Evolutionary conservation across 441 rosid species (phyloP), one percentile per base, ranked within the genome.

Genomic region (Lagerstroemia fauriei): DNA sequence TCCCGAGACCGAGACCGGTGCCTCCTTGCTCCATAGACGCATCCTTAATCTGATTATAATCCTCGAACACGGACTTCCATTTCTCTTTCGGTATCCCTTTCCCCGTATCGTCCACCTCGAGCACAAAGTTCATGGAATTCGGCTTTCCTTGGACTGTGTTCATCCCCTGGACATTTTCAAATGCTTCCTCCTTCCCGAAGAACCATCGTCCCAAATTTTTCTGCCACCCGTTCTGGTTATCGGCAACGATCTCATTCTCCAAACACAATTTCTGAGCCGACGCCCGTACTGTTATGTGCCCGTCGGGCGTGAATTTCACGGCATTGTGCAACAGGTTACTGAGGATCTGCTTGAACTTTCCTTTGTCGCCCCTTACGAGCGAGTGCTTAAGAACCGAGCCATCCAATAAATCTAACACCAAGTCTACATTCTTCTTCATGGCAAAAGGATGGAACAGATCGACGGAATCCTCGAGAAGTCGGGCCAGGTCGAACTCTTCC

Each of bases 1-100:
- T n/a, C n/a, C 98, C 98, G n/a, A 92, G 99, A 66, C 98, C 98
- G 83, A 94, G 85, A 74, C 97, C 98, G 29, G 97, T 95, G 84
- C 97, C 99, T 83, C 87, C 91, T 83, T 88, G 88, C 65, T 90
- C 94, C 65, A 50, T 81, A 81, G 87, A 87, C 51, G 92, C 89
- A 85, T 92, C 98, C 83, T 90, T 89, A 76, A 93, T 95, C 78
- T 95, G 99, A 79, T 92, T 94, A 86, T 89, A 94, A 83, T 91
- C 92, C 76, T 95, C 97, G 80, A 94, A 94, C 41, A 95, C 95
- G 0, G 90, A 90, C 71, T 89, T 85, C 47, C 84, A 87, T 85
- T 89, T 89, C 80, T 93, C 98, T 80, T 82, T 85, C 2, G 97
- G 97, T 77, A 95, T 95, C 48, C 99, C 97, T 88, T 82, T 88